Base-by-base conservation (phyloP, 768 basidiomycete genomes). In the Dioszegia hungarica region DNA sequence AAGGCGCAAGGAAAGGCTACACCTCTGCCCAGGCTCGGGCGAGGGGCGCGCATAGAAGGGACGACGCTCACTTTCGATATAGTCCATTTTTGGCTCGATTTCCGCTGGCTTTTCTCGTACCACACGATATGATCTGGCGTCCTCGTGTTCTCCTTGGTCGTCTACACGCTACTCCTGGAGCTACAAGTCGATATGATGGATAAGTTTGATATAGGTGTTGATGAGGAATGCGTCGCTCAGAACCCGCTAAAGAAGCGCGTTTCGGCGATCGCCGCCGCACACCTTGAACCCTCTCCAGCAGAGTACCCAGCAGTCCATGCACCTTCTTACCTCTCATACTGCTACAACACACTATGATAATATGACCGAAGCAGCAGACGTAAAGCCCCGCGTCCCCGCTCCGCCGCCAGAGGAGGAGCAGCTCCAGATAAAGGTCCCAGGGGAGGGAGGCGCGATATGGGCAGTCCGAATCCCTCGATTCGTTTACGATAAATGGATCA, bases 401-500 rank as follows among this genome's bases (percentile, higher is more conserved):
- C 48, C 40, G 3, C 27, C 24, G 24, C 15, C 17, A 12, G 49
- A 56, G 15, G 57, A 63, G 24, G 62, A 63, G 40, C 47, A 57
- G 19, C 45, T 67, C 14, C 31, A 20, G 12, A 56, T 64, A 20
- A 34, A 49, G 11, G 53, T 43, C 6, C 49, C 37, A 34, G 38
- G 47, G 45, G 46, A 54, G 54, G 39, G 43, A 22, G 15, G 49
- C 20, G 52, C 34, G 19, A 63, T 67, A 10, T 72, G 70, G 70
- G 62, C 67, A 17, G 47, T 72, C 11, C 67, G 67, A 89, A 84
- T 94, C 40, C 92, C 91, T 0, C 86, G 86, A 70, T 87, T 87
- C 72, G 79, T 95, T 51, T 83, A 92, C 80, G 86, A 90, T 62
- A 82, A 86, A 31, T 97, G 92, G 92, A 78, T 84, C n/a, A 78